Evolutionary conservation across 805 yeast genomes (phyloP), one percentile per base, ranked within the genome.

Genomic region (Spencermartinsiella europaea): DNA sequence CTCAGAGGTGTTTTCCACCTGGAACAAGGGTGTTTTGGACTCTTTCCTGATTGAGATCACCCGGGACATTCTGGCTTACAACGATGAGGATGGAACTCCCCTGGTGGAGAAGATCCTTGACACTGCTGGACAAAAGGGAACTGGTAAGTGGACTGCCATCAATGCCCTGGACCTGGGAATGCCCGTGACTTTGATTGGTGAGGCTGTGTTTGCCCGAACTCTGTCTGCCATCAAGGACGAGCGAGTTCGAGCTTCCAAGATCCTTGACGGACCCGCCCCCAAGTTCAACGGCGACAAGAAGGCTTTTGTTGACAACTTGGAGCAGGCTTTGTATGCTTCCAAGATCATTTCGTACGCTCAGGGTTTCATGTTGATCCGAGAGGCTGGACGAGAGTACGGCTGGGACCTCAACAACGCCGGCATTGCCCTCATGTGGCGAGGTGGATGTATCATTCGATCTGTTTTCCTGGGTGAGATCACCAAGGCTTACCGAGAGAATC

Each of bases 61-160:
- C 57, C 86, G 95, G 71, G 97, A 91, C 69, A 89, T 91, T 63
- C 77, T 93, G 69, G 82, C 84, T 69, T 88, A 70, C 79, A 79
- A 88, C 68, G 97, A 91, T 68, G 79, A 76, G 52, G 96, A 90
- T 64, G 95, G 95, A 60, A 80, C 81, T 57, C 95, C 98, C 63
- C 73, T 93, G 57, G 95, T 91, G 51, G 98, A 93, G 77, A 93
- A 91, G 80, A 90, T 91, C 66, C 75, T 89, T 70, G 99, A 91
- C 74, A 70, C 86, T 64, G 99, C 99, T 59, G 98, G 98, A 63
- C 98, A 91, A 79, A 91, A 91, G 80, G 99, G 99, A 80, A 91
- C 99, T 59, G 99, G 99, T 77, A 91, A 91, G 77, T 91, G 99
- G 99, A 93, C 98, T 60, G 97, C 98, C 56, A 87, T 91, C 71